Evolutionary conservation across 1,284 basidiomycete species (phyloP).

Genomic region (Marasmius tenuissimus): DNA sequence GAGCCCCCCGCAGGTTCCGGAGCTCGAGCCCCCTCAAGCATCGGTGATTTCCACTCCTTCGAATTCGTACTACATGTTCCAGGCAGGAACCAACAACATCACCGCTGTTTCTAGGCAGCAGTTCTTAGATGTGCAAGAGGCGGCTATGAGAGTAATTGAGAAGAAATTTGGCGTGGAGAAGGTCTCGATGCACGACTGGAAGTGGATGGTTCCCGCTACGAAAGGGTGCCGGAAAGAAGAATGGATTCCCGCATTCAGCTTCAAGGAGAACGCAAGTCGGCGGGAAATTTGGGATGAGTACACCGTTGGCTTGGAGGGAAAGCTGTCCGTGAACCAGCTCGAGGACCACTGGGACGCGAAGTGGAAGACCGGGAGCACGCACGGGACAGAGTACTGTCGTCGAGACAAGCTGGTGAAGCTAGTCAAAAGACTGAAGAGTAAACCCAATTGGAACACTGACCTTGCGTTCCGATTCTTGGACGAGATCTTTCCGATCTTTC

Average conservation of each 20-base stretch:
- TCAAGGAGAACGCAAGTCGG: constrained; percentile 7
- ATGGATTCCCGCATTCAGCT: constrained; percentile 17
- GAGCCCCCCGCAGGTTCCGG: background rate
- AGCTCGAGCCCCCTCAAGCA: background rate
- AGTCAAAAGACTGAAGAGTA: constrained; percentile 12
- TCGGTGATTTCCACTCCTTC: background rate
- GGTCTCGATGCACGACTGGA: constrained; percentile 12
- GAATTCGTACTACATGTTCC: background rate
- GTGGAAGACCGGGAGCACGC: constrained; percentile 14
- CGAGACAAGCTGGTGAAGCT: constrained; percentile 18
- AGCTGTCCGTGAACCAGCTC: constrained; percentile 16
- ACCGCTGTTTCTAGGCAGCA: background rate
- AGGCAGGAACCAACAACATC: background rate
- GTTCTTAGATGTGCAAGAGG: background rate
- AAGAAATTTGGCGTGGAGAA: constrained; percentile 10
- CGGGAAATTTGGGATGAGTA: constrained; percentile 20
- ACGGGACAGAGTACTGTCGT: constrained; percentile 9
- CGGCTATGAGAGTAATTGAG: constrained; percentile 4
- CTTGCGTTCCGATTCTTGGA: constrained; percentile 19
- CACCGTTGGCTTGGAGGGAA: constrained; percentile 16
- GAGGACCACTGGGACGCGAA: constrained; percentile 15
- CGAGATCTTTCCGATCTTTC: constrained; percentile 10
- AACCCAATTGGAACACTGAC: constrained; percentile 16
- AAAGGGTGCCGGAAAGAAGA: background rate
- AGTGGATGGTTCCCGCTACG: constrained; percentile 12